Conservation (phyloP, 306 rosid species). For the Acacia acuminata region DNA sequence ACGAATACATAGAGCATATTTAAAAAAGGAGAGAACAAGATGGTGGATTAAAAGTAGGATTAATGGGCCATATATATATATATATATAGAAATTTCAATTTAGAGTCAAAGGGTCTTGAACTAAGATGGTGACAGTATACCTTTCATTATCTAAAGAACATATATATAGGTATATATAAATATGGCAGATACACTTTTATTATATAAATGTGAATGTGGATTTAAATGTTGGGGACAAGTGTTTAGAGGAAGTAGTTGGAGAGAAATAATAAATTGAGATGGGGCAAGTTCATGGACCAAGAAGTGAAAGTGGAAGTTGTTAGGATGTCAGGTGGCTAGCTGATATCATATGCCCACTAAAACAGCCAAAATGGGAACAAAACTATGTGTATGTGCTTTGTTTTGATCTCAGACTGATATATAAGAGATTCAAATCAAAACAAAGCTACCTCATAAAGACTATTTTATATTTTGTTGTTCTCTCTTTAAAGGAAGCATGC, state of each 20-base stretch:
- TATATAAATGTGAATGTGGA: conserved; percentile 17
- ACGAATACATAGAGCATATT: background rate
- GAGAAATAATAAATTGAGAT: conserved; percentile 31
- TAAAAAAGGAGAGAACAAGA: background rate
- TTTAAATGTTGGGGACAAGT: conserved; percentile 48
- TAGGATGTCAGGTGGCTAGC: conserved; percentile 38
- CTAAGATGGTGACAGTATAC: conserved; percentile 27
- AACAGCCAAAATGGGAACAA: conserved; percentile 37
- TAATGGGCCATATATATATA: background rate
- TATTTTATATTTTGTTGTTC: conserved; percentile 36
- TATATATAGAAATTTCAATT: conserved; percentile 11
- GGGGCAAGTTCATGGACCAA: conserved; percentile 74
- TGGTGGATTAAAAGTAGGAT: background rate
- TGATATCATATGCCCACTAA: conserved; percentile 43
- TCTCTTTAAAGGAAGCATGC: conserved; percentile 29
- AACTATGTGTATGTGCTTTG: conserved; percentile 39
- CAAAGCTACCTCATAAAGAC: conserved; percentile 33
- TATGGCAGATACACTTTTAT: conserved; percentile 5
- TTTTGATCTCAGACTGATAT: conserved; percentile 19
- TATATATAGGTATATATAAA: background rate
- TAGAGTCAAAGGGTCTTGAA: conserved; percentile 27
- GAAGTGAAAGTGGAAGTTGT: conserved; percentile 55
- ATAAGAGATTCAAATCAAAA: conserved; percentile 26
- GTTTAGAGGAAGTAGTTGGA: conserved; percentile 46
- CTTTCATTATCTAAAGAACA: background rate